A percentile compares a stretch with the other conserved stretches of the same genome.
Conservation (phyloP, 2,329 filamentous ascomycete species). For the Sclerotinia subarctica region DNA sequence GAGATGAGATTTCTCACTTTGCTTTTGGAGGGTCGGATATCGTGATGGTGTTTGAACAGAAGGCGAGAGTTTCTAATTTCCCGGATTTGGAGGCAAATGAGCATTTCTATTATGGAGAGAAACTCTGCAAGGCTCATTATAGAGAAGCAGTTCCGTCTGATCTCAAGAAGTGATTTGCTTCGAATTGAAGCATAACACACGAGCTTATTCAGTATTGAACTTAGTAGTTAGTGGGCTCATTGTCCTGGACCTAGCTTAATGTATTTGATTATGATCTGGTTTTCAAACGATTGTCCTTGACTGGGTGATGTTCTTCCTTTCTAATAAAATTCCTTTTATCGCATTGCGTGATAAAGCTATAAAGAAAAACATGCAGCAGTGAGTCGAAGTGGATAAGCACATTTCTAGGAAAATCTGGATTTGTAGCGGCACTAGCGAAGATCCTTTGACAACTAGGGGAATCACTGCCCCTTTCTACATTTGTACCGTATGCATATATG, state of each 20-base stretch:
- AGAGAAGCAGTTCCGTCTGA: background rate
- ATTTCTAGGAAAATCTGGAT: too few relatives aligned
- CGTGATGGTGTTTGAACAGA: constrained; percentile 40
- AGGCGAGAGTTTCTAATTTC: constrained; percentile 16
- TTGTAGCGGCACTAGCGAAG: too few relatives aligned
- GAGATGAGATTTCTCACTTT: constrained; percentile 45
- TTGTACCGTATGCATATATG: too few relatives aligned
- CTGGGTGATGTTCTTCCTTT: background rate
- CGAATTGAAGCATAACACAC: background rate
- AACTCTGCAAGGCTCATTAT: constrained; percentile 14
- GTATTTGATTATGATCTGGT: background rate
- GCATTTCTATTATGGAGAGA: constrained; percentile 18
- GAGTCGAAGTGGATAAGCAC: too few relatives aligned
- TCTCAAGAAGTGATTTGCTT: background rate
- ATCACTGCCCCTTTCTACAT: too few relatives aligned
- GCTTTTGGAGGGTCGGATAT: constrained; percentile 46
- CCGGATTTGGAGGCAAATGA: constrained; percentile 6
- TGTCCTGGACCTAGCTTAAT: background rate
- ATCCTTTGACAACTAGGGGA: too few relatives aligned
- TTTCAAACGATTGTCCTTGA: background rate
- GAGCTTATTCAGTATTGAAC: background rate
- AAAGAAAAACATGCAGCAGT: too few relatives aligned
- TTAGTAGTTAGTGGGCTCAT: background rate
- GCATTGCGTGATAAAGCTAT: too few relatives aligned
- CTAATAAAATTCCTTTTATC: too few relatives aligned